Base-by-base conservation (phyloP, 768 basidiomycete species). In the Naganishia kalamii region DNA sequence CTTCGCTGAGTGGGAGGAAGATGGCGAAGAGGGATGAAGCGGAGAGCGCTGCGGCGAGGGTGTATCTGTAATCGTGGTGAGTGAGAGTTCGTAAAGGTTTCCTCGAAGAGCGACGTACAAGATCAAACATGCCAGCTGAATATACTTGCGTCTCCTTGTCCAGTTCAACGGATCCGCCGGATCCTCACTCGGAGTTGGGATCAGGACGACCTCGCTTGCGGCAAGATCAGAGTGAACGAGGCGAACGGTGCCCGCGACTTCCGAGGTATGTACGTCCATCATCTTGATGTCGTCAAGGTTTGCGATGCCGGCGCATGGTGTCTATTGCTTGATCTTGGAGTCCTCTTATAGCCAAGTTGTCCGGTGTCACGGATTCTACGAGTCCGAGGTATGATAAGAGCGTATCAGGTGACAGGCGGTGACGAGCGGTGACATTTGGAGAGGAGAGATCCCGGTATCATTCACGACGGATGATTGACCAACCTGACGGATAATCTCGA, bases 81-180 rank as follows among this genome's bases (percentile, higher is more conserved):
- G 15, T n/a, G 12, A 25, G 11, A 48, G 47, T 4, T 48, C 23
- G 3, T 48, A 11, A 23, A 3, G 23, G 29, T 23, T n/a, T 15
- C 12, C 4, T 48, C 3, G 29, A 48, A 4, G 7, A 21, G 17
- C 12, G 29, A 48, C 47, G 23, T n/a, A 48, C 47, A 66, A 51
- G 19, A 61, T 41, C 25, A 66, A 32, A 44, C 65, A 66, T 19
- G 29, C 25, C 35, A 66, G 37, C 43, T 61, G 50, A 23, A 66
- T 46, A 44, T 66, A 50, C 35, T 66, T 66, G 32, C 65, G 27
- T 7, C 40, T 51, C 33, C 27, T 30, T 11, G 65, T 51, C 65
- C 65, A 66, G 27, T 66, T 66, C 8, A 66, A 40, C 23, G 65
- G 65, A 47, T 66, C 65, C 6, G 48, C 48, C n/a, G 65, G 65